Evolutionary conservation across 1,284 basidiomycete species (phyloP).

Genomic region (Malassezia slooffiae): DNA sequence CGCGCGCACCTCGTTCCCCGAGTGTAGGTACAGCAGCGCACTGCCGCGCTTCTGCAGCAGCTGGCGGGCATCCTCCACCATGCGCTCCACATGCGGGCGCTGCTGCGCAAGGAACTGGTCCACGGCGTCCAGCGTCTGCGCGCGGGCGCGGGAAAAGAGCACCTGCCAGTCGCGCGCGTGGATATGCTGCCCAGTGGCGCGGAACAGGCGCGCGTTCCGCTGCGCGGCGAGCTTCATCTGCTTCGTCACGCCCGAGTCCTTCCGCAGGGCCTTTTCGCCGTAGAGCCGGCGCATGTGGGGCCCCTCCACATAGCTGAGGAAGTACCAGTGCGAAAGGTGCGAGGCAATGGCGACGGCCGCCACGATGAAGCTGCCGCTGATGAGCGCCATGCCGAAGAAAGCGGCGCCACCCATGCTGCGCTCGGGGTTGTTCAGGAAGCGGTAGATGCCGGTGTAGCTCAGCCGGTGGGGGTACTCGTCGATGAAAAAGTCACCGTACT

Average conservation of each 20-base stretch:
- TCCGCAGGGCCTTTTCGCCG: slow-evolving; percentile 69
- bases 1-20: slow-evolving; percentile 23
- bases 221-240: slow-evolving; percentile 82
- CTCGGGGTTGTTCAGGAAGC: slow-evolving; percentile 88
- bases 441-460: slow-evolving; percentile 90
- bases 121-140: slow-evolving; percentile 75
- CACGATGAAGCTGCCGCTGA: slow-evolving; percentile 78
- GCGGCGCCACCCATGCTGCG: slow-evolving; percentile 77
- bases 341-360: slow-evolving; percentile 71
- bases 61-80: slow-evolving; percentile 77
- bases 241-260: slow-evolving; percentile 91
- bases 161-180: slow-evolving; percentile 77
- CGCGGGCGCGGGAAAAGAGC: slow-evolving; percentile 85
- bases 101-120: slow-evolving; percentile 76
- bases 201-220: slow-evolving; percentile 54
- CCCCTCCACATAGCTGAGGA: slow-evolving; percentile 49
- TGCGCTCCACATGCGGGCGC: slow-evolving; percentile 35
- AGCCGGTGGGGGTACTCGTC: slow-evolving; percentile 74
- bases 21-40: slow-evolving; percentile 47
- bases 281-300: slow-evolving; percentile 96
- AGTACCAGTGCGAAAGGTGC: slow-evolving; percentile 54
- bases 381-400: slow-evolving; percentile 81
- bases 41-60: slow-evolving; percentile 83
- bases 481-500: slow-evolving; percentile 73
- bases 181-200: slow-evolving; percentile 21